phyloP scores from a whole-genome alignment of 2,329 filamentous ascomycete species.

The Knoxdaviesia proteae region DNA sequence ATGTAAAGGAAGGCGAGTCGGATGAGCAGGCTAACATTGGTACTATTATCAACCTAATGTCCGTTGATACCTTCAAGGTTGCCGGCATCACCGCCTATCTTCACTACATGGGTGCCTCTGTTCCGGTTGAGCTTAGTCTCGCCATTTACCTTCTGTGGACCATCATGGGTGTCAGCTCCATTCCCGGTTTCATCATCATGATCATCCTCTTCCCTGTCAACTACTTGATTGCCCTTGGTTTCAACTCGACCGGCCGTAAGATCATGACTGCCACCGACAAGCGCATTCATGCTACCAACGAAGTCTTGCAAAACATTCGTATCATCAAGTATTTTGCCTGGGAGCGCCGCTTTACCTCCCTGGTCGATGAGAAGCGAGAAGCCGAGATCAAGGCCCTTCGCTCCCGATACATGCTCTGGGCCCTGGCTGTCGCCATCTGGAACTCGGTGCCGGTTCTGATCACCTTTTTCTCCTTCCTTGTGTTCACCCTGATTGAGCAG shows the following conservation, averaged over 20 bases:
- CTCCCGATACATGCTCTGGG: constrained; percentile 76
- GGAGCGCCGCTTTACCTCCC: constrained; percentile 74
- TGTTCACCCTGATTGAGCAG: constrained; percentile 77
- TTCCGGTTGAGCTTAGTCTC: constrained; percentile 70
- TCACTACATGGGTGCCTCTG: constrained; percentile 84
- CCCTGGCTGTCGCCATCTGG: constrained; percentile 81
- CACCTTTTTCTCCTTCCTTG: constrained; percentile 85
- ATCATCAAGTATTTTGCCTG: constrained; percentile 99
- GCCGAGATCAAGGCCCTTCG: constrained; percentile 61
- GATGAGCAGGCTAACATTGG: constrained; percentile 77
- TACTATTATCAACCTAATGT: constrained; percentile 99
- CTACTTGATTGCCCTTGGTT: constrained; percentile 68
- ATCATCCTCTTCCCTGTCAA: constrained; percentile 73
- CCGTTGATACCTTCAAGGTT: constrained; percentile 97
- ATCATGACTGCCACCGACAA: constrained; percentile 91
- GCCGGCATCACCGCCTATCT: constrained; percentile 86
- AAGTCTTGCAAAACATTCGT: constrained; percentile 88
- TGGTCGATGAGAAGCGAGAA: constrained; percentile 74
- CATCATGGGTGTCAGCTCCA: constrained; percentile 80
- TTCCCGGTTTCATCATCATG: constrained; percentile 87
- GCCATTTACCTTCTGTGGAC: constrained; percentile 67
- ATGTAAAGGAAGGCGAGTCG: constrained; percentile 9
- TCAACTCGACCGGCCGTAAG: constrained; percentile 68
- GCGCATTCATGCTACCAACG: constrained; percentile 88
- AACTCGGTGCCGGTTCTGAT: constrained; percentile 89